phyloP scores from a whole-genome alignment of 345 rosid genomes.

The thale cress (Arabidopsis thaliana) region DNA sequence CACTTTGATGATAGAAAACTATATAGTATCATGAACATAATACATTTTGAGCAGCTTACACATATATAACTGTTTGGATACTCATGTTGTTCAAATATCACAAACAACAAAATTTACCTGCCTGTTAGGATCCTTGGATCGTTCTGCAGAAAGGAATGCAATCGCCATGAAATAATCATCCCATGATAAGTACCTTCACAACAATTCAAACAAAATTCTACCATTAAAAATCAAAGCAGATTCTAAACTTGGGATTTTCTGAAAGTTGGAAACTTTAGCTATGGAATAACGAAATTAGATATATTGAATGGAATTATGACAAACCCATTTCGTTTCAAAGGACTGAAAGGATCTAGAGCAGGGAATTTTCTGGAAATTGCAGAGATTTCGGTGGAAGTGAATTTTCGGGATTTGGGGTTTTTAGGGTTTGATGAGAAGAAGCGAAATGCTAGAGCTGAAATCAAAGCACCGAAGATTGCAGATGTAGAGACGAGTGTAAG shows the following conservation, averaged over 20 bases:
- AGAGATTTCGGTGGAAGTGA: conserved; percentile 45
- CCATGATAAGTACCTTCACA: conserved; percentile 82
- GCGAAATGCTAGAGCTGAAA: conserved; percentile 66
- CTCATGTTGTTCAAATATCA: not conserved
- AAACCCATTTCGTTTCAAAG: conserved; percentile 80
- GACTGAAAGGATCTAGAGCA: conserved; percentile 65
- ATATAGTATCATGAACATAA: not conserved
- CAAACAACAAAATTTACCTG: conserved; percentile 60
- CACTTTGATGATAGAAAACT: conserved; percentile 1
- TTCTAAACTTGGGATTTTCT: not conserved
- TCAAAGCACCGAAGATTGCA: conserved; percentile 65
- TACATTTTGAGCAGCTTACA: not conserved
- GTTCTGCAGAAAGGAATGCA: conserved; percentile 80
- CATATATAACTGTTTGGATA: not conserved
- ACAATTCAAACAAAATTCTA: not conserved
- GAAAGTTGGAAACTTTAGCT: conserved; percentile 17
- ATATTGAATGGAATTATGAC: conserved; percentile 23
- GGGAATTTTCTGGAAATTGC: conserved; percentile 47
- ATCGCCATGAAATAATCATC: conserved; percentile 97
- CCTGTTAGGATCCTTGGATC: conserved; percentile 97
- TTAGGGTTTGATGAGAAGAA: conserved; percentile 56
- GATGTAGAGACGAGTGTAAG: conserved; percentile 64
- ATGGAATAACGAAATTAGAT: not conserved
- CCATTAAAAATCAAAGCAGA: not conserved
- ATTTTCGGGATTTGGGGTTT: conserved; percentile 36